Conservation (phyloP, 228 moss, liverwort and hornwort genomes). For the Sphagnum fallax region DNA sequence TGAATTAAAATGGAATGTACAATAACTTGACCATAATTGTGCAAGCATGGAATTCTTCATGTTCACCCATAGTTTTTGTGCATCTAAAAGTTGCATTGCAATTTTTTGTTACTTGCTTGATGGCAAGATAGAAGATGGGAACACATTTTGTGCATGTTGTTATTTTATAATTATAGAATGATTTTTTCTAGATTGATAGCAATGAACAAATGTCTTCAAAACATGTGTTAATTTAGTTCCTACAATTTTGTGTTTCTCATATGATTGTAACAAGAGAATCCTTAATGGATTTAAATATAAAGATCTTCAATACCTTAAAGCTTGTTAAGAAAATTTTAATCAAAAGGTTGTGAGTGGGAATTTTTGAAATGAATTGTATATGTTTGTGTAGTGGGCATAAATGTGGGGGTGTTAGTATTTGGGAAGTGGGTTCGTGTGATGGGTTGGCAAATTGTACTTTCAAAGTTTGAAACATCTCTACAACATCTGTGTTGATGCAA, state of each 20-base stretch:
- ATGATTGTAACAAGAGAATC: too few relatives aligned
- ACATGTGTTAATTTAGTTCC: conserved; percentile 42
- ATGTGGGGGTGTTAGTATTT: too few relatives aligned
- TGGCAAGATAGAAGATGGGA: conserved; percentile 51
- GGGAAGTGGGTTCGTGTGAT: too few relatives aligned
- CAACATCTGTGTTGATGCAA: too few relatives aligned
- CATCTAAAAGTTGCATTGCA: conserved; percentile 43
- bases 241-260: not conserved
- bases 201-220: conserved; percentile 29
- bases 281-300: too few relatives aligned
- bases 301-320: too few relatives aligned
- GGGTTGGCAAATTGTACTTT: too few relatives aligned
- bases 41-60: not conserved
- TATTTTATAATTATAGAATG: conserved; percentile 65
- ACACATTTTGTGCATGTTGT: conserved; percentile 75
- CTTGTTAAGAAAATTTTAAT: too few relatives aligned
- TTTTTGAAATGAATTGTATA: too few relatives aligned
- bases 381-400: too few relatives aligned
- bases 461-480: too few relatives aligned
- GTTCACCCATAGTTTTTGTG: conserved; percentile 55
- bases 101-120: conserved; percentile 54
- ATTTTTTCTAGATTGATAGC: conserved; percentile 31
- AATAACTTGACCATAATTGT: not conserved
- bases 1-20: not conserved
- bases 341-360: too few relatives aligned